These are phyloP conservation scores for Backusella sp. DNA, from an alignment of 192 early-diverging fungal genomes.

Conservation along the genomic window DNA sequence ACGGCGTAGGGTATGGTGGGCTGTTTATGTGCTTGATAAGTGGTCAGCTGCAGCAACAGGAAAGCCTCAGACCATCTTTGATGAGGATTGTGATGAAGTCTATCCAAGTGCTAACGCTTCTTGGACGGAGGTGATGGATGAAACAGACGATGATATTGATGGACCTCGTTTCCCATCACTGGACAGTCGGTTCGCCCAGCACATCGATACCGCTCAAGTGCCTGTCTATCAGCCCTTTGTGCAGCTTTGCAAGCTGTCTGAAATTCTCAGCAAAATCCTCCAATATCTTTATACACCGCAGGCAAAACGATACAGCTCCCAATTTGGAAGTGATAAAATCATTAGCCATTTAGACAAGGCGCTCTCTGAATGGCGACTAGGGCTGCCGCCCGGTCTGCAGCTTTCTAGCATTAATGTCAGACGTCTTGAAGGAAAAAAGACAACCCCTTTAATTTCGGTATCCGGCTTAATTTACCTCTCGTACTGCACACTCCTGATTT, in stretches of 20 bases:
- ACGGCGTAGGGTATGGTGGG: constrained; percentile 76
- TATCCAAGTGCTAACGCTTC: constrained; percentile 25
- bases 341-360: constrained; percentile 24
- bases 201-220: constrained; percentile 7
- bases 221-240: constrained; percentile 38
- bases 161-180: constrained; percentile 26
- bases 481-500: constrained; percentile 48
- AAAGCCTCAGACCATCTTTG: constrained; percentile 46
- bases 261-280: constrained; percentile 29
- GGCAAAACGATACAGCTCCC: constrained; percentile 22
- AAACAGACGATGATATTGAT: not conserved
- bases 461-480: constrained; percentile 39
- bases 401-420: constrained; percentile 13
- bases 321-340: constrained; percentile 32
- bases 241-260: constrained; percentile 31
- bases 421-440: constrained; percentile 1
- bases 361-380: constrained; percentile 28
- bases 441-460: constrained; percentile 24
- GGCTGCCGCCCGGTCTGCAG: constrained; percentile 19
- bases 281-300: constrained; percentile 33
- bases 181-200: constrained; percentile 7
- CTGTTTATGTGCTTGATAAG: constrained; percentile 66
- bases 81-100: constrained; percentile 36
- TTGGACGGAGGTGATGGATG: constrained; percentile 37
- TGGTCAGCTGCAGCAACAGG: constrained; percentile 65